phyloP scores from a whole-genome alignment of 331 rosid genomes.

The Ulmus americana region DNA sequence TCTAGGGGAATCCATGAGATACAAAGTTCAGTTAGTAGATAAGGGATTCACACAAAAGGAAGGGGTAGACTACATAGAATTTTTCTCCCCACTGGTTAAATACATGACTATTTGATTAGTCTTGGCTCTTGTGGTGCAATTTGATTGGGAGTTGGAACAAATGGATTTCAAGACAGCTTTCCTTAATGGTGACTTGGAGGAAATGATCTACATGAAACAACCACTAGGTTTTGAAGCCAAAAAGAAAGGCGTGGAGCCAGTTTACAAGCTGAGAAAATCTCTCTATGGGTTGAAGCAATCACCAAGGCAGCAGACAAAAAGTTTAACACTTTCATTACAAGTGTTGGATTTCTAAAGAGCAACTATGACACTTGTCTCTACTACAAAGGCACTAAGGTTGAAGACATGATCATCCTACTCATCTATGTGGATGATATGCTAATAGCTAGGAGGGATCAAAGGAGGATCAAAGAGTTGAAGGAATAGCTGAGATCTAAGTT shows the following conservation, averaged over 20 bases:
- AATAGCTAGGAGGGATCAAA: background rate
- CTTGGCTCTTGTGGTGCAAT: background rate
- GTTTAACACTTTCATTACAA: background rate
- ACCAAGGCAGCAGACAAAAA: background rate
- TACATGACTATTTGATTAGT: background rate
- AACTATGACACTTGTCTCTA: background rate
- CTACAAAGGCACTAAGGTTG: background rate
- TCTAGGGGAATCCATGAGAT: background rate
- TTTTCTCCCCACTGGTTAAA: no score
- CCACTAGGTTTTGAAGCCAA: no score
- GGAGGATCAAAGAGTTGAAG: background rate
- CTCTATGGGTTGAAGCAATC: background rate
- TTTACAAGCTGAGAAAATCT: background rate
- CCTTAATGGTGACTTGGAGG: no score
- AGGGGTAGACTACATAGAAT: no score
- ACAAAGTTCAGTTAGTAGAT: background rate
- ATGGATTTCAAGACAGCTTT: background rate
- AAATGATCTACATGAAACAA: no score
- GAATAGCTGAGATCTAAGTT: background rate
- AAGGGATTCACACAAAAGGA: background rate
- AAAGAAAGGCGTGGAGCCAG: background rate
- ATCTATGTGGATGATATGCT: background rate
- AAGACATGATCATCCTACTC: no score
- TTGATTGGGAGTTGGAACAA: background rate
- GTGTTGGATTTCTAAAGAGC: background rate